These are phyloP conservation scores for Blastocystis sp. DNA, from an alignment of 352 stramenopile species.

Conservation along the genomic window DNA sequence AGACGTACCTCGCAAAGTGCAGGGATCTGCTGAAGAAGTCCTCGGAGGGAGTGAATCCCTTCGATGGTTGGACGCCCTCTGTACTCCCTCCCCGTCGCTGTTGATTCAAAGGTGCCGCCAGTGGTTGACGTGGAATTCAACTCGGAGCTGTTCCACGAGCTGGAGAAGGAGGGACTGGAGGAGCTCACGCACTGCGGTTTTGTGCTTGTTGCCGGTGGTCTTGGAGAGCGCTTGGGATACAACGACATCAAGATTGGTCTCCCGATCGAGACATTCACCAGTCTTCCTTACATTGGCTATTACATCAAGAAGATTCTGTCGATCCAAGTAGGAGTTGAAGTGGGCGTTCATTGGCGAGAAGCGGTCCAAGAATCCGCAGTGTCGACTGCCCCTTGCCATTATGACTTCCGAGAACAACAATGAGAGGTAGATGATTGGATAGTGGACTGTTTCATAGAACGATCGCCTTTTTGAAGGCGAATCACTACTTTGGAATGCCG, in stretches of 20 bases:
- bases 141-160: constrained; percentile 76
- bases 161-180: constrained; percentile 75
- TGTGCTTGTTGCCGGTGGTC: constrained; percentile 90
- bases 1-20: constrained; percentile 75
- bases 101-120: constrained; percentile 70
- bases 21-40: constrained; percentile 73
- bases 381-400: constrained; percentile 86
- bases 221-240: constrained; percentile 93
- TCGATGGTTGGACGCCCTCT: constrained; percentile 73
- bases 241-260: constrained; percentile 91
- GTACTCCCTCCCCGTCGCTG: constrained; percentile 69
- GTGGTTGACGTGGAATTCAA: constrained; percentile 73
- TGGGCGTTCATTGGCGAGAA: constrained; percentile 61
- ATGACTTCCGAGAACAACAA: constrained; percentile 95
- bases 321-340: constrained; percentile 76
- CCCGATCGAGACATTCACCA: constrained; percentile 85
- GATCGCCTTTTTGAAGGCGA: constrained; percentile 80
- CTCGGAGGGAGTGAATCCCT: constrained; percentile 77
- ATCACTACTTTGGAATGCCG: constrained; percentile 88
- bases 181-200: constrained; percentile 81
- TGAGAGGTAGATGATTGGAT: constrained; percentile 69
- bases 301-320: constrained; percentile 90
- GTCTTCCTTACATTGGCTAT: constrained; percentile 84
- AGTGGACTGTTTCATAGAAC: constrained; percentile 74
- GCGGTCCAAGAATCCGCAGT: constrained; percentile 8